Percentiles rank a stretch among this genome's conserved stretches.
phyloP scores from a whole-genome alignment of 208 protist species.

The Trypanosoma melophagium region DNA sequence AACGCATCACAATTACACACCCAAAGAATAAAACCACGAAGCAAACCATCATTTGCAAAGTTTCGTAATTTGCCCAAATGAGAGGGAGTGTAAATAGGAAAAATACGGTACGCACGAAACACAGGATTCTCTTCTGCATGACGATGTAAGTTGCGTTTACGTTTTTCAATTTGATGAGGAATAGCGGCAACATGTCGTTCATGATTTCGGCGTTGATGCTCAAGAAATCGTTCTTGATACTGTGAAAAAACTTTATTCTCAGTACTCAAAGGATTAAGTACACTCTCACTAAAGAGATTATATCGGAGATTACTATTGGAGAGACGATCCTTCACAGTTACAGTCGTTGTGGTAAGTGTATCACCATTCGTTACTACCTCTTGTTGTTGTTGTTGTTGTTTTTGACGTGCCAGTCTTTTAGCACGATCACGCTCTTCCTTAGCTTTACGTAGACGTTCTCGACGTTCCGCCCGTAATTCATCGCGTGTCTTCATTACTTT shows the following conservation, averaged over 20 bases:
- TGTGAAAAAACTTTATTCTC: conserved; percentile 65
- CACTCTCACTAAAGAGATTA: conserved; percentile 60
- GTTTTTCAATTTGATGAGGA: conserved; percentile 72
- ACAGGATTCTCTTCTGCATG: conserved; percentile 60
- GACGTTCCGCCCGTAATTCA: conserved; percentile 61
- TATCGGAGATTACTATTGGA: conserved; percentile 55
- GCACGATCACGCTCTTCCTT: conserved; percentile 40
- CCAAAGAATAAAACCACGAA: conserved; percentile 79
- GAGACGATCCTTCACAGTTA: conserved; percentile 48
- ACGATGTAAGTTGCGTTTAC: conserved; percentile 43
- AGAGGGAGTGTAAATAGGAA: conserved; percentile 49
- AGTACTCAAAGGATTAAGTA: conserved; percentile 69
- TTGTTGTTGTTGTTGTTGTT: neutral
- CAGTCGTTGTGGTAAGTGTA: neutral
- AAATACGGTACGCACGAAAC: conserved; percentile 73
- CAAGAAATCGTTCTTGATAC: conserved; percentile 73
- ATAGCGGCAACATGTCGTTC: conserved; percentile 77
- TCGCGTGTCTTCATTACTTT: conserved; percentile 60
- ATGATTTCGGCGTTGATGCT: conserved; percentile 80
- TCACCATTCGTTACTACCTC: neutral
- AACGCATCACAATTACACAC: conserved; percentile 58
- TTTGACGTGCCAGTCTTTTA: conserved; percentile 19
- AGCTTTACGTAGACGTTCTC: conserved; percentile 57
- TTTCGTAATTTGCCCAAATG: conserved; percentile 73
- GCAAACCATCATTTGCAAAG: conserved; percentile 75